Evolutionary conservation across 257 asterid species (phyloP), one percentile per base, ranked within the genome.

Genomic region (Verbascum thapsus): DNA sequence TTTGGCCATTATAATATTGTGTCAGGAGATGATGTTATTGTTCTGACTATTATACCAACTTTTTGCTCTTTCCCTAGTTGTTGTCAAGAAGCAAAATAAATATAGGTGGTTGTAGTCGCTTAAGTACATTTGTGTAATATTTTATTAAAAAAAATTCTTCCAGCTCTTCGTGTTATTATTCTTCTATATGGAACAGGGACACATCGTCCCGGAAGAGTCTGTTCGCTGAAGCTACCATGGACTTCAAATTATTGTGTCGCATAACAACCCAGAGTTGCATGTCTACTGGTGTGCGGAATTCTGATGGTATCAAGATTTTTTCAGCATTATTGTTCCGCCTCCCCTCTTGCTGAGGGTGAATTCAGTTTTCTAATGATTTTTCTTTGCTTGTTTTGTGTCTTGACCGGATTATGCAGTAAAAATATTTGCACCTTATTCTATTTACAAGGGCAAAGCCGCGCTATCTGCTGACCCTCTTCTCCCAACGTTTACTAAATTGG

Each of bases 391-490:
- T n/a, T 57, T 60, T 69, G 0, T 53, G 34, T 40, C 11, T 58
- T 54, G 55, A 72, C 78, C 71, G 42, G 69, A 71, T 13, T 44
- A 71, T 57, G 66, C 75, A 47, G 81, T 64, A 39, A 79, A 49
- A 64, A 63, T 83, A 57, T 86, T 77, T 77, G 91, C 98, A 34
- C 82, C 94, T 32, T 88, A 83, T 72, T 67, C 96, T 10, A 65
- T 92, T 73, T 92, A 49, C 87, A 92, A 92, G 78, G 98, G 96
- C 62, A 88, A 88, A 79, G 95, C 96, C 53, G 88, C 96, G 7
- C 85, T 92, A 15, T 78, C 95, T 60, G 87, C 95, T 48, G 73
- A 71, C 63, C 96, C 95, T 52, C 62, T 66, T 63, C 81, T 79
- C 59, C 97, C 95, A 7, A 79, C 81, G 49, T 88, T 85, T 50